A percentile compares a stretch with the other conserved stretches of the same genome.
Conservation (phyloP, 192 early-diverging fungal species). For the Coemansia sp. region DNA sequence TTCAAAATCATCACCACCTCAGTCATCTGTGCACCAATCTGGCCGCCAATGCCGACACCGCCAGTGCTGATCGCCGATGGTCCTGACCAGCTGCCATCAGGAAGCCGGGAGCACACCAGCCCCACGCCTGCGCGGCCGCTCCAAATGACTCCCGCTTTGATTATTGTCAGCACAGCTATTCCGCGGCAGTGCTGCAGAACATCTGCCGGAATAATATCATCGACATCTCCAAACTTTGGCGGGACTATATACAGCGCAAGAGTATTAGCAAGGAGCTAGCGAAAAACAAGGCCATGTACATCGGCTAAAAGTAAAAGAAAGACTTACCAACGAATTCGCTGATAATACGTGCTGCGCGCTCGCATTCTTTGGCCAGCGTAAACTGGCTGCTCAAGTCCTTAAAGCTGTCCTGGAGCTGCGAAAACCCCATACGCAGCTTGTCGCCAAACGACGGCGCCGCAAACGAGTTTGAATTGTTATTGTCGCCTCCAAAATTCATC, state of each 20-base stretch:
- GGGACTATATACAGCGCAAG: constrained; percentile 26
- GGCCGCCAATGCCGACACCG: constrained; percentile 82
- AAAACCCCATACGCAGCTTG: constrained; percentile 53
- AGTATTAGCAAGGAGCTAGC: not conserved
- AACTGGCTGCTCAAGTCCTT: constrained; percentile 44
- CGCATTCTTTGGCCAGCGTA: constrained; percentile 50
- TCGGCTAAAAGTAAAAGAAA: not conserved
- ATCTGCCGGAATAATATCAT: constrained; percentile 67
- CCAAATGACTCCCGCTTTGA: constrained; percentile 93
- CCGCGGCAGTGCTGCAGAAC: constrained; percentile 78
- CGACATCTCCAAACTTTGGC: constrained; percentile 54
- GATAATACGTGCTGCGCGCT: constrained; percentile 50
- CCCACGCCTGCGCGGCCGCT: constrained; percentile 84
- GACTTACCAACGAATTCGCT: constrained; percentile 33
- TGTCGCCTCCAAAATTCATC: constrained; percentile 45
- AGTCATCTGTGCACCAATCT: constrained; percentile 86
- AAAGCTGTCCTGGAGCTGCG: constrained; percentile 46
- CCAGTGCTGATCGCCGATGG: constrained; percentile 83
- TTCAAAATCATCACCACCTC: constrained; percentile 92
- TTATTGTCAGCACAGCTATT: constrained; percentile 85
- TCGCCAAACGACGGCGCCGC: constrained; percentile 43
- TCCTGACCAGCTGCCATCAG: constrained; percentile 75
- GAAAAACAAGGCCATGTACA: not conserved
- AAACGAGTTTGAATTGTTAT: constrained; percentile 22
- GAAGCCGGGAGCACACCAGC: constrained; percentile 74